Base-by-base conservation (phyloP, 2,329 filamentous ascomycete genomes). In the Pseudodiploospora longispora region DNA sequence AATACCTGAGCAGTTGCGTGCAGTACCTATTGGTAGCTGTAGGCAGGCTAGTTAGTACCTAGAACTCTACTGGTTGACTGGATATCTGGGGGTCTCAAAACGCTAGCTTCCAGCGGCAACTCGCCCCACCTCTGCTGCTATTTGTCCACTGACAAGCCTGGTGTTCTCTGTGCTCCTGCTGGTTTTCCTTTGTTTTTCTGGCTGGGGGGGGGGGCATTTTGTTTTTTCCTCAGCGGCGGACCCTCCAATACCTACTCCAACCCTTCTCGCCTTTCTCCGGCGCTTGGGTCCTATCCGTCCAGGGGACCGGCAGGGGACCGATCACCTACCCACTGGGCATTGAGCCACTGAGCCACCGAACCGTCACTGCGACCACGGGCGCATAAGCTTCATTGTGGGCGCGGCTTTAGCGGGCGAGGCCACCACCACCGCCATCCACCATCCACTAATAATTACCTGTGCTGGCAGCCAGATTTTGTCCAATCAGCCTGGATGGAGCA, bases 221-320 rank as follows among this genome's bases (percentile, higher is more conserved):
- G 30, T 30, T 38, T n/a, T 12, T 36, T 41, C 31, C 33, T 35
- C 30, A n/a, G n/a, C 19, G 29, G 19, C 32, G 8, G 32, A 10
- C 27, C 27, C 6, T 27, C 32, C 29, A 29, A 29, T 28, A 27
- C 29, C 6, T 32, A 19, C 35, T 37, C 35, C 27, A 7, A n/a
- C 35, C 27, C 12, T 19, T 37, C 12, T 32, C 41, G 35, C 36
- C 34, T 32, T 40, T 27, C 31, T 41, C 39, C 39, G 39, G 31
- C 39, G 39, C 31, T 27, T 41, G 30, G 39, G n/a, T 30, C 31
- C 19, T 31, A 28, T 38, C 32, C 31, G 32, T 35, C 27, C 5
- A 33, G 29, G 30, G n/a, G n/a, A 8, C 41, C n/a, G 40, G 40
- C 40, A 36, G 34, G 41, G 33, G 37, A 44, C 30, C 37, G 36